phyloP scores from a whole-genome alignment of 2,329 filamentous ascomycete species.

The Fusarium torulosum region DNA sequence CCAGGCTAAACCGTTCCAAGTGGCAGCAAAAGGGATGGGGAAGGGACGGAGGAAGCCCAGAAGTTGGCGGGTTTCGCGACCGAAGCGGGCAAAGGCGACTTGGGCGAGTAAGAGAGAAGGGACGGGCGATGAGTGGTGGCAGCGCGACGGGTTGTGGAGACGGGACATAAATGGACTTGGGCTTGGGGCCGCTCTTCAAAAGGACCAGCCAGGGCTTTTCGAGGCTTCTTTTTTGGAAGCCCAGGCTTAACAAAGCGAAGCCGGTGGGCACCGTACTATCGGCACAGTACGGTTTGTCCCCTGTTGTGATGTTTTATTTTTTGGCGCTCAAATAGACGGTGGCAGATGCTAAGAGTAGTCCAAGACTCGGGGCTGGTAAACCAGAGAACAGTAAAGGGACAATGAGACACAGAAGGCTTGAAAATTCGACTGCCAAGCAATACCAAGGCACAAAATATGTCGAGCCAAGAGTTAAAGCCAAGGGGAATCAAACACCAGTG shows the following conservation, averaged over 20 bases:
- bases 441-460: conserved; percentile 39
- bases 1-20: conserved; percentile 31
- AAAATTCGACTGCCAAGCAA: conserved; percentile 31
- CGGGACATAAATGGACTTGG: conserved; percentile 20
- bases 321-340: conserved; percentile 12
- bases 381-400: conserved; percentile 31
- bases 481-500: conserved; percentile 33
- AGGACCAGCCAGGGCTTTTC: conserved; percentile 38
- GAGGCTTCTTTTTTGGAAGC: conserved; percentile 18
- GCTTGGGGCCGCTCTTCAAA: conserved; percentile 37
- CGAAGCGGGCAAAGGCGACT: conserved; percentile 34
- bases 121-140: conserved; percentile 22
- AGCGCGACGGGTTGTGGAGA: conserved; percentile 32
- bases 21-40: conserved; percentile 38
- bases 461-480: conserved; percentile 39
- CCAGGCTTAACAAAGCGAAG: not conserved
- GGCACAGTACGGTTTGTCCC: conserved; percentile 33
- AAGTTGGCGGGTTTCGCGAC: conserved; percentile 40
- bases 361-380: conserved; percentile 19
- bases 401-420: conserved; percentile 31
- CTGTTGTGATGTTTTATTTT: conserved; percentile 8
- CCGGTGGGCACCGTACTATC: conserved; percentile 28
- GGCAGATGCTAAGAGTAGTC: conserved; percentile 30
- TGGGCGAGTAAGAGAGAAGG: conserved; percentile 29
- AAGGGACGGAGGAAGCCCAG: conserved; percentile 20